Evolutionary conservation across 2,329 filamentous ascomycete species (phyloP), one percentile per base, ranked within the genome.

Genomic region (Neonectria neomacrospora): DNA sequence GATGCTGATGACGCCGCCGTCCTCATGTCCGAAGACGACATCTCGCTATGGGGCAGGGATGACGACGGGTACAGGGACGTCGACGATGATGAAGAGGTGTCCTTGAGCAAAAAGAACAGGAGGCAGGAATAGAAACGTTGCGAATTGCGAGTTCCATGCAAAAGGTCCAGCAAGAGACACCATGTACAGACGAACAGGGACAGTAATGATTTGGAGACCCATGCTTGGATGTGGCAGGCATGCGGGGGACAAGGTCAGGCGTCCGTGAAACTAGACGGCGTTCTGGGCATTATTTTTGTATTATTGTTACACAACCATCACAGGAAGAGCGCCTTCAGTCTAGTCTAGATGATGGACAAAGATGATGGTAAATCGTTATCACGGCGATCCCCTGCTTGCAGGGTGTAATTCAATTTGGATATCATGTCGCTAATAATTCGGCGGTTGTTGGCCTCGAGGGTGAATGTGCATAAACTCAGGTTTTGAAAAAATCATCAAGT

Each of bases 1-100:
- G 83, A 84, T 28, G 82, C 83, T 42, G 80, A 82, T 37, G 83
- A 85, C 39, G 82, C 82, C 7, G 84, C 85, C 4, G 83, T 83
- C 30, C 74, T 87, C 41, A 86, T 88, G 84, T 82, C 83, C 48
- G 86, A 86, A 51, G 86, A 88, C 60, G 86, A 88, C 66, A 84
- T 88, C 57, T 87, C 85, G 30, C 75, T 88, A 20, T 88, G 86
- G 86, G 85, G 83, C 22, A 77, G 68, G 47, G 72, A 79, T 22
- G 79, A 77, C 23, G 77, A 76, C 22, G 77, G 75, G 34, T 77
- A 76, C 42, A 71, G 73, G 8, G 76, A 78, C 65, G 72, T 68
- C 5, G 71, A 75, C 22, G 76, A 78, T 44, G 75, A 78, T 14
- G 77, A 79, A 10, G 48, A 58, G n/a, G 22, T 8, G 14, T 44